A percentile compares a stretch with the other conserved stretches of the same genome.
Evolutionary conservation across 2,329 filamentous ascomycete species (phyloP).

Genomic region (Aspergillus cejpii): DNA sequence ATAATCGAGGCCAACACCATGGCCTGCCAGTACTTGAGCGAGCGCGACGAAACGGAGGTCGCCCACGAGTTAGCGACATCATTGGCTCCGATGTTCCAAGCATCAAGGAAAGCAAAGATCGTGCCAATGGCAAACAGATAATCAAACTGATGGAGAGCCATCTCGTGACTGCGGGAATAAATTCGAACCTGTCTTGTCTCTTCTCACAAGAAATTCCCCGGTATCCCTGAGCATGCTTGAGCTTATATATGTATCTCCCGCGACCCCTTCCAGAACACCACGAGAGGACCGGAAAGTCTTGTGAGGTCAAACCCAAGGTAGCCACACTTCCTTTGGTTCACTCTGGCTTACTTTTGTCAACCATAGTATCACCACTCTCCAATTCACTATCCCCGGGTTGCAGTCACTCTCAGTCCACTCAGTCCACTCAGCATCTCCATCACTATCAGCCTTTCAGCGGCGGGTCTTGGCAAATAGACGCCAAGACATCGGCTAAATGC

Average conservation of each 20-base stretch:
- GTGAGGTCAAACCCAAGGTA: background rate
- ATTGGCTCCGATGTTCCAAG: constrained; percentile 18
- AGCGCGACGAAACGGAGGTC: constrained; percentile 17
- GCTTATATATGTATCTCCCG: constrained; percentile 6
- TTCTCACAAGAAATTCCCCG: background rate
- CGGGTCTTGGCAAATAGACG: background rate
- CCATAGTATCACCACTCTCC: too few relatives aligned
- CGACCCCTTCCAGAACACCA: background rate
- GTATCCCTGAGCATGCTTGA: background rate
- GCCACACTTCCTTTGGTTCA: background rate
- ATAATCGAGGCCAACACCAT: constrained; percentile 15
- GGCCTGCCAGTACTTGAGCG: constrained; percentile 16
- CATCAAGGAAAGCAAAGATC: constrained; percentile 19
- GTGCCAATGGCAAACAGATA: constrained; percentile 17
- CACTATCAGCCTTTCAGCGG: background rate
- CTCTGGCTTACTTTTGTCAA: background rate
- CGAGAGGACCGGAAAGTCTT: background rate
- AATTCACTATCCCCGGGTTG: too few relatives aligned
- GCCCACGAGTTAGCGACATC: constrained; percentile 20
- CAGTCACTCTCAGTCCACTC: background rate
- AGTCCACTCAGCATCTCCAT: background rate
- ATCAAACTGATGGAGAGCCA: constrained; percentile 16
- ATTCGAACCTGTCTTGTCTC: background rate
- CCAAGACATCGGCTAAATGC: constrained; percentile 1
- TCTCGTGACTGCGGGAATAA: background rate